Conservation (phyloP, 2,329 filamentous ascomycete species). For the Fusarium newnesense region DNA sequence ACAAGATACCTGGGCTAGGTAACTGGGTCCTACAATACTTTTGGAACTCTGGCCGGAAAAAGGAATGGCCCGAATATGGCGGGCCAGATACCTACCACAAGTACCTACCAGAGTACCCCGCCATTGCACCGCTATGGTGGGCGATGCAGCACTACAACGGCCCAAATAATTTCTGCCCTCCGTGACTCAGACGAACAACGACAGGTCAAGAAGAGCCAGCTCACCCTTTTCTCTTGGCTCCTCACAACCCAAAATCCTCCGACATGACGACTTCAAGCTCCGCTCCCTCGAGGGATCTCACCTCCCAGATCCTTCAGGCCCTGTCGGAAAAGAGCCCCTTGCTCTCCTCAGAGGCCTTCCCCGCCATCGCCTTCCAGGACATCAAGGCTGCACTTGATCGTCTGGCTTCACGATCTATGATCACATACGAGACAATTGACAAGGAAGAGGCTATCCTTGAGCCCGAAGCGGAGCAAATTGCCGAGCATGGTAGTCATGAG, state of each 20-base stretch:
- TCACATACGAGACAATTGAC: constrained; percentile 86
- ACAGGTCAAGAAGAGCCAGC: constrained; percentile 24
- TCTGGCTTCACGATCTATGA: constrained; percentile 84
- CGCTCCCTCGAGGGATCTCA: constrained; percentile 64
- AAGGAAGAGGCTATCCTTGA: constrained; percentile 81
- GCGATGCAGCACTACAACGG: constrained; percentile 28
- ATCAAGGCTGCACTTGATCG: constrained; percentile 91
- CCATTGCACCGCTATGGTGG: constrained; percentile 36
- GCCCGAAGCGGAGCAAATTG: constrained; percentile 77
- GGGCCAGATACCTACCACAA: constrained; percentile 2
- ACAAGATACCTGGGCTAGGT: neutral
- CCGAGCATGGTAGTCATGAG: constrained; percentile 81
- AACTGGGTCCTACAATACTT: neutral
- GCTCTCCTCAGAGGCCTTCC: constrained; percentile 76
- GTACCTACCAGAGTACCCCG: constrained; percentile 40
- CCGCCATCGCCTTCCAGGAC: constrained; percentile 70
- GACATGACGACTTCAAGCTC: constrained; percentile 57
- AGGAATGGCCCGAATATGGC: constrained; percentile 23
- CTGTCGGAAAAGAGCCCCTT: constrained; percentile 73
- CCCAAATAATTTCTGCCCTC: constrained; percentile 42
- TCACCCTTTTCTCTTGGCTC: constrained; percentile 20
- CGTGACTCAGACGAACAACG: constrained; percentile 42
- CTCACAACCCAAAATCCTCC: constrained; percentile 10
- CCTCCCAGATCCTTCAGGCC: constrained; percentile 71
- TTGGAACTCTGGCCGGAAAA: constrained; percentile 16